A percentile compares a stretch with the other conserved stretches of the same genome.
Evolutionary conservation across 2,329 filamentous ascomycete species (phyloP).

Genomic region (Botryosphaeria dothidea): DNA sequence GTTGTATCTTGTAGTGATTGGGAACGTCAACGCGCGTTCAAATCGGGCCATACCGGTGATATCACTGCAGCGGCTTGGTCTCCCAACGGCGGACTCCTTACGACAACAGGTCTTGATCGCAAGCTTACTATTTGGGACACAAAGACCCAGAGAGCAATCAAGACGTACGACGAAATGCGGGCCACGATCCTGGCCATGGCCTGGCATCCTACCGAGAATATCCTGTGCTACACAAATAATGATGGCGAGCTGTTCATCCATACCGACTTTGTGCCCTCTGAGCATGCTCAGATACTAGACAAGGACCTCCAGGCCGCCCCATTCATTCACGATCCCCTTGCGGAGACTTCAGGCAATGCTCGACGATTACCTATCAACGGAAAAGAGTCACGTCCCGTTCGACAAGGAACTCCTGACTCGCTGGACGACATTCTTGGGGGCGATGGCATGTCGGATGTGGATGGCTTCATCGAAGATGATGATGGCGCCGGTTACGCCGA

Average conservation of each 20-base stretch:
- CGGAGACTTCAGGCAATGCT: constrained; percentile 68
- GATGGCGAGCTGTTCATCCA: constrained; percentile 94
- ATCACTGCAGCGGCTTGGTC: constrained; percentile 92
- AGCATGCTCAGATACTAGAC: constrained; percentile 50
- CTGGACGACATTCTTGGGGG: constrained; percentile 79
- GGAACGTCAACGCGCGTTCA: constrained; percentile 80
- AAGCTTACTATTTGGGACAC: constrained; percentile 85
- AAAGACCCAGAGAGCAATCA: constrained; percentile 78
- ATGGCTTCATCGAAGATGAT: constrained; percentile 91
- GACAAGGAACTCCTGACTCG: constrained; percentile 70
- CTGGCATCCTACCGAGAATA: constrained; percentile 90
- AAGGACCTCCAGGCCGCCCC: constrained; percentile 72
- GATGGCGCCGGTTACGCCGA: constrained; percentile 87
- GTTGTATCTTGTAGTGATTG: constrained; percentile 87
- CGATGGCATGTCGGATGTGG: constrained; percentile 58
- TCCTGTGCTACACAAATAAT: constrained; percentile 86
- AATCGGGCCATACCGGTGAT: constrained; percentile 76
- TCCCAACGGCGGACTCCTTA: constrained; percentile 87
- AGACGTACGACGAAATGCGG: constrained; percentile 68
- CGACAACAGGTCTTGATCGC: constrained; percentile 58
- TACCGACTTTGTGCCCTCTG: constrained; percentile 61
- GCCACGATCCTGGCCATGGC: constrained; percentile 80
- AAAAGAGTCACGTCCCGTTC: constrained; percentile 54
- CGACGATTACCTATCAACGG: constrained; percentile 55
- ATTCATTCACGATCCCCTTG: constrained; percentile 78